phyloP scores from a whole-genome alignment of 495 filamentous ascomycete species.

The Penicillium macrosclerotiorum region DNA sequence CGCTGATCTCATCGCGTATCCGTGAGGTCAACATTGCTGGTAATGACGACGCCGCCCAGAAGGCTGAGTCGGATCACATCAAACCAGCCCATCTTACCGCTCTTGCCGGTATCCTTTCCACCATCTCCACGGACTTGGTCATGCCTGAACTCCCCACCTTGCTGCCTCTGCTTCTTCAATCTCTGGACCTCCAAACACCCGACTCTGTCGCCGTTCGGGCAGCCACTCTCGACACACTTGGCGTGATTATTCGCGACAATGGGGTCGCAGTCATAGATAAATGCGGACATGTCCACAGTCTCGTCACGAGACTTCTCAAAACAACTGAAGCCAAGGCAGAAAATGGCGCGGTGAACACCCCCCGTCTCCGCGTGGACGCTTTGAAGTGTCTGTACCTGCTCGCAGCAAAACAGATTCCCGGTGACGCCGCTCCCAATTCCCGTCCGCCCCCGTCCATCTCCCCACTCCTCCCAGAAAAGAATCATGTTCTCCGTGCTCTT shows the following conservation, averaged over 20 bases:
- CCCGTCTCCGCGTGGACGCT: constrained; percentile 50
- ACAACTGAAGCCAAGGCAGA: constrained; percentile 28
- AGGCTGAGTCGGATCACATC: constrained; percentile 29
- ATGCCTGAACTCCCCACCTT: constrained; percentile 58
- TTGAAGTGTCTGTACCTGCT: constrained; percentile 57
- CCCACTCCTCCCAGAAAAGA: constrained; percentile 57
- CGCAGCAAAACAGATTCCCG: constrained; percentile 36
- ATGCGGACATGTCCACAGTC: constrained; percentile 58
- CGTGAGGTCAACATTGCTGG: constrained; percentile 42
- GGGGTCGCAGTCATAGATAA: constrained; percentile 49
- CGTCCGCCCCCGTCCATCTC: constrained; percentile 37
- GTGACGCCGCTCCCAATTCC: constrained; percentile 23
- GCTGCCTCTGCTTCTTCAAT: constrained; percentile 67
- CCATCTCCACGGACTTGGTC: constrained; percentile 58
- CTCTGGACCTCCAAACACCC: constrained; percentile 57
- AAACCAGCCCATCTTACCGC: constrained; percentile 66
- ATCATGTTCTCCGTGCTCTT: constrained; percentile 54
- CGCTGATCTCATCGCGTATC: constrained; percentile 55
- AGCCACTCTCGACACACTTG: constrained; percentile 60
- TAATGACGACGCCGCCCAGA: constrained; percentile 7
- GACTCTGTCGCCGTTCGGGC: constrained; percentile 54
- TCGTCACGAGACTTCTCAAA: constrained; percentile 58
- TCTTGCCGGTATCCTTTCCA: constrained; percentile 61
- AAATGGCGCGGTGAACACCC: constrained; percentile 25
- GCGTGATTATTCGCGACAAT: constrained; percentile 57